These are phyloP conservation scores for Heliocybe sulcata DNA, from an alignment of 1,284 basidiomycete species.

Conservation along the genomic window DNA sequence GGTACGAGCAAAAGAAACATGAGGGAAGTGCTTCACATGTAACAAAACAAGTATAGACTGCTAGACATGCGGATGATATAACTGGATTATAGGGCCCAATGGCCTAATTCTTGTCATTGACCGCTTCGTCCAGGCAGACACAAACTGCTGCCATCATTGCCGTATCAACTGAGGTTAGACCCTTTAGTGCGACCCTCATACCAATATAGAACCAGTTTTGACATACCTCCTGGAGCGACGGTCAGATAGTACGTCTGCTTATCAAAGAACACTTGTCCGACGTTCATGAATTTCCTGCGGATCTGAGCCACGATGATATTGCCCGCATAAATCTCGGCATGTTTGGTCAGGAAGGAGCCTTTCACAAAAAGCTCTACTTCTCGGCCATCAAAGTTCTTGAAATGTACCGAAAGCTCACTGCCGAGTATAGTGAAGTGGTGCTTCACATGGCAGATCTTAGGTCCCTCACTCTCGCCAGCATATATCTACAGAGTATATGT, in stretches of 20 bases:
- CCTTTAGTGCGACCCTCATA: background rate
- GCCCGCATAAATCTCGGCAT: background rate
- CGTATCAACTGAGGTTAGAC: background rate
- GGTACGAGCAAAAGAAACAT: too few species aligned
- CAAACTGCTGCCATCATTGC: background rate
- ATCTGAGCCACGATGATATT: background rate
- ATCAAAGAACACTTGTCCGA: constrained; percentile 1
- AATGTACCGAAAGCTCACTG: background rate
- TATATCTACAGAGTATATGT: background rate
- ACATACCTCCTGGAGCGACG: background rate
- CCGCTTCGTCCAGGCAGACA: constrained; percentile 1
- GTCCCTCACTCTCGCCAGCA: background rate
- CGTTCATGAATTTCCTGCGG: background rate
- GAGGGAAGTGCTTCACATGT: too few species aligned
- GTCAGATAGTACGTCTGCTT: constrained; percentile 1
- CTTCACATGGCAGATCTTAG: constrained; percentile 1
- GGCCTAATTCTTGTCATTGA: constrained; percentile 1
- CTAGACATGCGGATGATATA: too few species aligned
- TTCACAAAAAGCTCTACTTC: background rate
- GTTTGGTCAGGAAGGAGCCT: background rate
- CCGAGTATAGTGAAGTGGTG: background rate
- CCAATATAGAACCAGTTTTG: background rate
- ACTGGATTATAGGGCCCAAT: too few species aligned
- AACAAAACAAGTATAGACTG: too few species aligned
- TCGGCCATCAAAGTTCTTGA: background rate